Percentiles rank a stretch among this genome's conserved stretches.
phyloP scores from a whole-genome alignment of 495 filamentous ascomycete genomes.

The Aspergillus saccharolyticus region DNA sequence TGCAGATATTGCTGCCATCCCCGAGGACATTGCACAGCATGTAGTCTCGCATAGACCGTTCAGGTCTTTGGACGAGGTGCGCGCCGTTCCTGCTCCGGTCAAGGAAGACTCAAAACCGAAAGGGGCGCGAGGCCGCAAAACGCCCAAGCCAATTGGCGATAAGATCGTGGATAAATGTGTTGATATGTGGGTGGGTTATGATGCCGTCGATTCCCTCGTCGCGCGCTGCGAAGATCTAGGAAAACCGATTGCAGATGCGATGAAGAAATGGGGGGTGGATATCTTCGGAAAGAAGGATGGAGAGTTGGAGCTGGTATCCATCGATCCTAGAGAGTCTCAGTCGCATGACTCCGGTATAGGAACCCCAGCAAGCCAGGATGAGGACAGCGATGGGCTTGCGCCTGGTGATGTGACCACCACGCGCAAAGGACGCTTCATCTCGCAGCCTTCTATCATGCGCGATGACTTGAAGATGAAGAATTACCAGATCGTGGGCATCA shows the following conservation, averaged over 20 bases:
- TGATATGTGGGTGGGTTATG: slow-evolving; percentile 67
- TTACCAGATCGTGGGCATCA: slow-evolving; percentile 90
- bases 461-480: slow-evolving; percentile 72
- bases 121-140: slow-evolving; percentile 42
- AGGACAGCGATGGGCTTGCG: slow-evolving; percentile 45
- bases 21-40: slow-evolving; percentile 57
- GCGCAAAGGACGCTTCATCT: slow-evolving; percentile 48
- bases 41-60: slow-evolving; percentile 72
- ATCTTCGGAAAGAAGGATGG: slow-evolving; percentile 61
- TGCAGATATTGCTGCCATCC: slow-evolving; percentile 68
- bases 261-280: slow-evolving; percentile 76
- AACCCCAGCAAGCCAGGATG: slow-evolving; percentile 58
- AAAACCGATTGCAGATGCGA: slow-evolving; percentile 59
- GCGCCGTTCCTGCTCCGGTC: slow-evolving; percentile 49
- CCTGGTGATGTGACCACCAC: slow-evolving; percentile 12
- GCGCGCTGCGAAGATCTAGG: slow-evolving; percentile 64
- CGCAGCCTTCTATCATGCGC: slow-evolving; percentile 70
- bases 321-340: slow-evolving; percentile 38
- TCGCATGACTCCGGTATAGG: slow-evolving; percentile 68
- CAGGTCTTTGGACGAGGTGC: slow-evolving; percentile 53
- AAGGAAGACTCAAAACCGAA: slow-evolving; percentile 42
- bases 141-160: slow-evolving; percentile 57
- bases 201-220: slow-evolving; percentile 77
- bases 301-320: slow-evolving; percentile 61
- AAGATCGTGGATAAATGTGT: slow-evolving; percentile 66